phyloP scores from a whole-genome alignment of 371 early-diverging fungal species.

The Zychaea mexicana region DNA sequence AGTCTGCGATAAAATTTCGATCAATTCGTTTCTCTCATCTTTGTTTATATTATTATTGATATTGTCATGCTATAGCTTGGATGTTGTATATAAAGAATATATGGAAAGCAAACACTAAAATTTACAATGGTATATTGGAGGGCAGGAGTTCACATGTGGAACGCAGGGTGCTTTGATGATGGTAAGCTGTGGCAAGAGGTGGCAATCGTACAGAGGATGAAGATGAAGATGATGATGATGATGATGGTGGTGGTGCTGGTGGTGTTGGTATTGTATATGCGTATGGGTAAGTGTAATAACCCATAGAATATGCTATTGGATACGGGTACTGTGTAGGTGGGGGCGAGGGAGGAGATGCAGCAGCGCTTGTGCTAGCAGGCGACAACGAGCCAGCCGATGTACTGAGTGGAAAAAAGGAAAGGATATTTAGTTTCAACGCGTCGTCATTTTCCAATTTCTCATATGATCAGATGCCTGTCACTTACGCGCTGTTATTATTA shows the following conservation, averaged over 20 bases:
- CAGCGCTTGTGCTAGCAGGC: neutral
- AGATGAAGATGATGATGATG: neutral
- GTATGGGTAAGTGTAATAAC: neutral
- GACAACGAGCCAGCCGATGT: slow-evolving; percentile 1
- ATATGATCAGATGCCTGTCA: no score
- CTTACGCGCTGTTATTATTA: neutral
- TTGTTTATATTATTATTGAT: slow-evolving; percentile 1
- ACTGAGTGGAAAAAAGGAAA: neutral
- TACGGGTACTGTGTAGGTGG: neutral
- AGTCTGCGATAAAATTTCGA: slow-evolving; percentile 18
- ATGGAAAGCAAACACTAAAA: neutral
- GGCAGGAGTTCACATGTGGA: slow-evolving; percentile 15
- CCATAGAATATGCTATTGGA: neutral
- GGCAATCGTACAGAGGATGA: slow-evolving; percentile 5
- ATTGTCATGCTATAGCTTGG: neutral
- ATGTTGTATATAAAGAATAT: neutral
- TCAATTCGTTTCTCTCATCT: neutral
- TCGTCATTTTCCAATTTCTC: no score
- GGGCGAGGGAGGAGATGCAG: neutral
- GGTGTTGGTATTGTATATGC: neutral
- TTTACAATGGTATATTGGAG: slow-evolving; percentile 11
- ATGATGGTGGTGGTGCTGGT: neutral
- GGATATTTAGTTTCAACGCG: neutral
- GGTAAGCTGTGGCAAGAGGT: neutral
- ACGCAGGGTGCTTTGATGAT: slow-evolving; percentile 5